A percentile compares a stretch with the other conserved stretches of the same genome.
These are phyloP conservation scores for Colletotrichum sp. DNA, from an alignment of 2,329 filamentous ascomycete species.

Conservation along the genomic window DNA sequence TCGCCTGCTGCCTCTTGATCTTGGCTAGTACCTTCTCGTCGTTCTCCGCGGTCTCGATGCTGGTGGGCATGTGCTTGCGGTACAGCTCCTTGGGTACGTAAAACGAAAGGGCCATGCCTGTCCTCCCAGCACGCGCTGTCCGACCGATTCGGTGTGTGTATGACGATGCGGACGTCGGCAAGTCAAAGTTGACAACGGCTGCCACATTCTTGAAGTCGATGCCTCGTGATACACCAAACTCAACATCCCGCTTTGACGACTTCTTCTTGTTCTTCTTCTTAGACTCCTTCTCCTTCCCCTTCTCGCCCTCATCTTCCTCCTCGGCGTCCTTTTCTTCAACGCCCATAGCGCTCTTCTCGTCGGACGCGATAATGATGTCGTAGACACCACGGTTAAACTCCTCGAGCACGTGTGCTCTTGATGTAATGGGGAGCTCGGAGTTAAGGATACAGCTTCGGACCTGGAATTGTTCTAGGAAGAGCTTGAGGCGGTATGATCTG, in stretches of 20 bases:
- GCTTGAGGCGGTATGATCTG: conserved; percentile 85
- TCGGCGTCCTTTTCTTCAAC: conserved; percentile 55
- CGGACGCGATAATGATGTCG: conserved; percentile 96
- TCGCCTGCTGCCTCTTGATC: conserved; percentile 79
- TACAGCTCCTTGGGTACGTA: conserved; percentile 83
- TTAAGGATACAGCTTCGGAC: conserved; percentile 94
- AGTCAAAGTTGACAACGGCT: conserved; percentile 95
- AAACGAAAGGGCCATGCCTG: conserved; percentile 95
- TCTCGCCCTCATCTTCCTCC: conserved; percentile 48
- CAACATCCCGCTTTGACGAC: conserved; percentile 72
- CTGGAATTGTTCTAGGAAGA: conserved; percentile 96
- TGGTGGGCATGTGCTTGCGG: conserved; percentile 89
- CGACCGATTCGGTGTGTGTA: conserved; percentile 98
- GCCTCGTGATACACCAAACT: conserved; percentile 82
- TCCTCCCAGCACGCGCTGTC: conserved; percentile 88
- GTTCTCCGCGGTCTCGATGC: conserved; percentile 74
- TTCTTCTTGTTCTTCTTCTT: conserved; percentile 67
- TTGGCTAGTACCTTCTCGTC: conserved; percentile 86
- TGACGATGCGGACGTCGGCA: conserved; percentile 85
- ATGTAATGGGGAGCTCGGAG: conserved; percentile 92
- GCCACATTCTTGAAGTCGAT: conserved; percentile 97
- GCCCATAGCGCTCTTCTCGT: conserved; percentile 86
- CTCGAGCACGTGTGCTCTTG: conserved; percentile 90
- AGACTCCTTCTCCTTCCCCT: conserved; percentile 36
- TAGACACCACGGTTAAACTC: conserved; percentile 98